Evolutionary conservation across 73 alveolate genomes (phyloP).

Genomic region (Paramecium primaurelia): DNA sequence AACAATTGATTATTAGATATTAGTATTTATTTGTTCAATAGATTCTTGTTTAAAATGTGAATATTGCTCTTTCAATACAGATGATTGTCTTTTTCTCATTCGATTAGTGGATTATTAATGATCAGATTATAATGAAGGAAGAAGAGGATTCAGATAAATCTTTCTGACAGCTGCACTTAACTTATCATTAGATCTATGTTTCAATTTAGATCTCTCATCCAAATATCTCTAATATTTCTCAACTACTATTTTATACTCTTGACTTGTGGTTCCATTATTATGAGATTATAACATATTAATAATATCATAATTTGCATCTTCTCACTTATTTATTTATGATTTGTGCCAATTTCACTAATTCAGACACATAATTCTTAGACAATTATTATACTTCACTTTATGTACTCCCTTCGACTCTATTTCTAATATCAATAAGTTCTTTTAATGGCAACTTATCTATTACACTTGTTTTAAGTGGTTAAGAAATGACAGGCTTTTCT

Average conservation of each 20-base stretch:
- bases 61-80: background rate
- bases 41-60: background rate
- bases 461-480: background rate
- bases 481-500: conserved; percentile 10
- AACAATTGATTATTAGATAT: background rate
- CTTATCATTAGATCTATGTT: conserved; percentile 11
- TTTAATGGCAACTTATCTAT: conserved; percentile 10
- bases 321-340: conserved; percentile 4
- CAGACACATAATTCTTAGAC: conserved; percentile 40
- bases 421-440: background rate
- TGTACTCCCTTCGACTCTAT: conserved; percentile 3
- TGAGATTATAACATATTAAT: background rate
- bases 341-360: conserved; percentile 46
- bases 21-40: background rate
- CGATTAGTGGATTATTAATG: background rate
- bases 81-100: background rate
- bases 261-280: background rate
- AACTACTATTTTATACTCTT: conserved; percentile 17
- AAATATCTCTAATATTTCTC: background rate
- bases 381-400: background rate
- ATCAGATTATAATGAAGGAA: background rate
- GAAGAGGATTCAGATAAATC: conserved; percentile 24
- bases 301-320: background rate
- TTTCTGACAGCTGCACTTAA: background rate
- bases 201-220: background rate